Evolutionary conservation across 805 yeast species (phyloP), one percentile per base, ranked within the genome.

Genomic region (Peterozyma xylosa): DNA sequence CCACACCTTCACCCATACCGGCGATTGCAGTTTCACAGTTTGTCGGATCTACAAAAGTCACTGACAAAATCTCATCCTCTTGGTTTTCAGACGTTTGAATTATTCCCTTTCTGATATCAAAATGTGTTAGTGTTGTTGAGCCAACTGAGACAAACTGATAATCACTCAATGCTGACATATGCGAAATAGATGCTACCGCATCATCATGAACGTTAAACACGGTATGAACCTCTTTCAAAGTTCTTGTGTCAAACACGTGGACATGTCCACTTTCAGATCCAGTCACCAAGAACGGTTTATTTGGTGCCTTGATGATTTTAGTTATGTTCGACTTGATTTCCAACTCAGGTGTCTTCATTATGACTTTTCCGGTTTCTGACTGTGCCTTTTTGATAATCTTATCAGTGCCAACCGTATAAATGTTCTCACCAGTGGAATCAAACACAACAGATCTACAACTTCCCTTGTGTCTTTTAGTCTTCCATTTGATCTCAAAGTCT

Each of bases 1-100:
- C 71, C 11, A 87, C 76, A 3, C 98, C 98, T 56, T 84, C 93
- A 13, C 95, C 88, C 83, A 88, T 89, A 38, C 96, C 91, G 52
- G 90, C 89, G 3, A 83, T 75, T 3, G 81, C 73, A 1, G 78
- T 72, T 15, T 78, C 80, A 43, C 81, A 86, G 39, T 72, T 74
- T 11, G 78, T 73, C 2, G 74, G 74, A 49, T 82, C 86, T 1
- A 81, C 74, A 64, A 81, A 78, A 34, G 86, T 67, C 53, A 87
- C 82, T 45, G 89, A 72, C 37, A 91, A 63, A n/a, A 91, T 64
- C 57, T 91, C 99, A 56, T 91, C 98, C 52, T 85, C 96, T 64
- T 91, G 99, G 57, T 88, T 90, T 49, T 90, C 98, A 33, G 90
- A 80, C 35, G 73, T 73, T 3, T 75, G 63, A 1, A 82, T 60